phyloP scores from a whole-genome alignment of 164 flowering plant species.

The Buxus sempervirens region DNA sequence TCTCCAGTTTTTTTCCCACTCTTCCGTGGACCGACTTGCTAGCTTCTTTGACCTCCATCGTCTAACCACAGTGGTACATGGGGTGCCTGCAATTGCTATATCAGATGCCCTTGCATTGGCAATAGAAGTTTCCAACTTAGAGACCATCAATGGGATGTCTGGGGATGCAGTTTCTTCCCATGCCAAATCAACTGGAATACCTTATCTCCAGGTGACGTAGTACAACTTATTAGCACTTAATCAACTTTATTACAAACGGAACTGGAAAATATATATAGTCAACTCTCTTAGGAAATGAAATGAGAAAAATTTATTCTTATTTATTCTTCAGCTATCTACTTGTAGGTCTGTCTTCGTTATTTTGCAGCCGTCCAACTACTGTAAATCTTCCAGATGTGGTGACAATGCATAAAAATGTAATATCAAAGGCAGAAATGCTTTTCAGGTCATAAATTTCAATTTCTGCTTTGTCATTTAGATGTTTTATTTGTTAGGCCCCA shows the following conservation, averaged over 20 bases:
- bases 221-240: too few species aligned
- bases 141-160: constrained; percentile 49
- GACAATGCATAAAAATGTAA: constrained; percentile 57
- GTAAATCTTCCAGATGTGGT: constrained; percentile 96
- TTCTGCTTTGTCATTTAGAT: neutral
- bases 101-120: constrained; percentile 97
- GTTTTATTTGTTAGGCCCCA: neutral
- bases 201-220: constrained; percentile 99
- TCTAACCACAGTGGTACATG: constrained; percentile 98
- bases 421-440: constrained; percentile 39
- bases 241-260: too few species aligned
- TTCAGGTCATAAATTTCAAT: constrained; percentile 46
- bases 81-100: constrained; percentile 98
- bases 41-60: too few species aligned
- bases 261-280: too few species aligned
- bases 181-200: constrained; percentile 58
- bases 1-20: too few species aligned
- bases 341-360: neutral
- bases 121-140: constrained; percentile 65
- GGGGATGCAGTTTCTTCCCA: constrained; percentile 69
- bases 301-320: neutral
- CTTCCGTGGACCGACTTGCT: too few species aligned
- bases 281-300: too few species aligned
- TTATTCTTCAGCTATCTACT: constrained; percentile 2
- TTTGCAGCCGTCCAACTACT: constrained; percentile 92